Evolutionary conservation across 768 basidiomycete genomes (phyloP).

Genomic region (Suillus occidentalis): DNA sequence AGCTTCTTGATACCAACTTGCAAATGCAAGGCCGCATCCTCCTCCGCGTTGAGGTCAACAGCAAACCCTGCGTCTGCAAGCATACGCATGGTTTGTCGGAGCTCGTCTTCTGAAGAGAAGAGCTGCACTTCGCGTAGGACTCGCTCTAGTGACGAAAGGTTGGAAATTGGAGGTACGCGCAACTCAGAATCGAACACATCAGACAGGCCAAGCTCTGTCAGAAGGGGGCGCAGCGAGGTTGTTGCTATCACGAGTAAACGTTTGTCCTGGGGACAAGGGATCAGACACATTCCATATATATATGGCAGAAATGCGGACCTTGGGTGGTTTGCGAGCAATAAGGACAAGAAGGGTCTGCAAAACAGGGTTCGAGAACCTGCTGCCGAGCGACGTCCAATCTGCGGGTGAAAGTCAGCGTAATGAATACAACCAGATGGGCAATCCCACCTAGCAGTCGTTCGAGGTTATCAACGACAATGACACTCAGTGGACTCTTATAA

Average conservation of each 20-base stretch:
- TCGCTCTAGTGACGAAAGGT: constrained; percentile 66
- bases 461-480: constrained; percentile 93
- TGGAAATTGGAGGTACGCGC: constrained; percentile 78
- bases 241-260: constrained; percentile 92
- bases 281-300: not conserved
- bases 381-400: constrained; percentile 98
- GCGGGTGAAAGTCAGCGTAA: not conserved
- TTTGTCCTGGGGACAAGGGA: constrained; percentile 59
- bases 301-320: constrained; percentile 49
- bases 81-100: constrained; percentile 58
- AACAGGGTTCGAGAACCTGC: constrained; percentile 93
- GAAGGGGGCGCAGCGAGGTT: constrained; percentile 81
- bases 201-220: constrained; percentile 85
- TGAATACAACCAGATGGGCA: not conserved
- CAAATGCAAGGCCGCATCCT: constrained; percentile 47
- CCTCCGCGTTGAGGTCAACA: constrained; percentile 39
- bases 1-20: constrained; percentile 94
- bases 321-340: constrained; percentile 86
- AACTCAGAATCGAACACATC: constrained; percentile 89
- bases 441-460: constrained; percentile 85
- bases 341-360: constrained; percentile 89
- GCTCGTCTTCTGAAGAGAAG: constrained; percentile 59
- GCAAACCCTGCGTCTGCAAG: constrained; percentile 76
- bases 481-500: constrained; percentile 96
- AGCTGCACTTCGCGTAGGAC: constrained; percentile 80